Base-by-base conservation (phyloP, 805 yeast species). In the Hanseniaspora guilliermondii region DNA sequence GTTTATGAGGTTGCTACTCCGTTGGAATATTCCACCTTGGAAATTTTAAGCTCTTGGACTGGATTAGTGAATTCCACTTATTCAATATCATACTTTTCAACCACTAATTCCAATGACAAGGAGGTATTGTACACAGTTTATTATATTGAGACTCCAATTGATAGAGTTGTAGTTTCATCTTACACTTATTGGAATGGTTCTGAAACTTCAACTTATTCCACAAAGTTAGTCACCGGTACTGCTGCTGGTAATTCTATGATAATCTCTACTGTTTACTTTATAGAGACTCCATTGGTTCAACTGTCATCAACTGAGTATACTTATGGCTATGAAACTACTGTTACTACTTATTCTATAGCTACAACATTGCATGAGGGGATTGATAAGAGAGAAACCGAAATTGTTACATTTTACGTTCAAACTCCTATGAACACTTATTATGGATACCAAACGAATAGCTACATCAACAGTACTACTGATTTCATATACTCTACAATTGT, bases 121-220 rank as follows among this genome's bases (percentile, higher is more conserved):
- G 57, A 46, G 19, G 55, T 60, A 21, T 45, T 49, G 5, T 55
- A 42, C n/a, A 59, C 59, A 19, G 24, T 58, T 22, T 56, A 49
- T 48, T 56, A 56, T 36, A 58, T 59, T 14, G 56, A 57, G 49
- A 57, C 60, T 33, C 61, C 61, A 40, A 47, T 53, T 25, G 50
- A 46, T 27, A 39, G 56, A 53, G 35, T 45, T 14, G 21, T 17
- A 30, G 6, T 33, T 32, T 27, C 47, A 6, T 24, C 42, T 14
- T 47, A 19, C 33, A 47, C 56, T 41, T 53, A 47, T 22, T 53
- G 50, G 52, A 53, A 44, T 1, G 56, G 56, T 2, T 33, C 40
- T 14, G n/a, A n/a, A 8, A 53, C 47, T 7, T 41, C 53, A n/a
- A 53, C 56, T 3, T 53, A 47, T 14, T 47, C 48, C 11, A 47